Percentiles rank a stretch among this genome's conserved stretches.
These are phyloP conservation scores for Aspergillus nanangensis DNA, from an alignment of 495 filamentous ascomycete species.

Conservation along the genomic window DNA sequence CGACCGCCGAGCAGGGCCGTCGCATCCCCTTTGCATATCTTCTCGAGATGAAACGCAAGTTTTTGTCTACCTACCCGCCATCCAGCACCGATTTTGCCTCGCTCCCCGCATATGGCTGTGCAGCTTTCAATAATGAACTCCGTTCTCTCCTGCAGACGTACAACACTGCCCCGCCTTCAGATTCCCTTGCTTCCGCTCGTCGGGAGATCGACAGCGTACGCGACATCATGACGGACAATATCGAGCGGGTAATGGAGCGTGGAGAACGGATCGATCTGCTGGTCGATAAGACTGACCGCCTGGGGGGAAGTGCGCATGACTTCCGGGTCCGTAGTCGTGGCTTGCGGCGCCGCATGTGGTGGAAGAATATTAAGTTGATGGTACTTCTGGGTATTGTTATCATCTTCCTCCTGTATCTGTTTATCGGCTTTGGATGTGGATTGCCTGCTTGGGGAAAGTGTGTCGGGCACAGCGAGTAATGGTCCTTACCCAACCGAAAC, in stretches of 20 bases:
- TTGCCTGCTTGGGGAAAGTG: constrained; percentile 57
- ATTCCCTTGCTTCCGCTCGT: constrained; percentile 79
- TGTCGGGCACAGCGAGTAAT: constrained; percentile 26
- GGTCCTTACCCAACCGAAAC: too few species aligned
- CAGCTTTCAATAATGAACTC: constrained; percentile 75
- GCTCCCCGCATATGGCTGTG: constrained; percentile 86
- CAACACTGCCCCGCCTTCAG: constrained; percentile 73
- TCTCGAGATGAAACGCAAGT: constrained; percentile 84
- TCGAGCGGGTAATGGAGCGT: constrained; percentile 89
- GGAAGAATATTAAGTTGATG: constrained; percentile 98
- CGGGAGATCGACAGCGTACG: constrained; percentile 88
- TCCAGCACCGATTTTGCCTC: constrained; percentile 66
- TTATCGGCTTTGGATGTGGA: constrained; percentile 72
- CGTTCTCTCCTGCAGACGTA: constrained; percentile 77
- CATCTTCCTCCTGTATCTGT: constrained; percentile 76
- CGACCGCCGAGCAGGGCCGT: constrained; percentile 68
- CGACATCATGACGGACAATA: constrained; percentile 98
- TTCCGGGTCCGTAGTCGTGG: constrained; percentile 82
- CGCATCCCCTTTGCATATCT: constrained; percentile 92
- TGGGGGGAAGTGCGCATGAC: constrained; percentile 81
- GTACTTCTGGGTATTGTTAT: constrained; percentile 75
- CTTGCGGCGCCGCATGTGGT: constrained; percentile 94
- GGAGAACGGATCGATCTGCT: constrained; percentile 93
- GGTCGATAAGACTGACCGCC: constrained; percentile 93
- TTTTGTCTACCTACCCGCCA: constrained; percentile 68